Conservation (phyloP, 345 rosid species). For the Arabidopsis thaliana region TAIR10.1 NC_003070.9:4503501-4504000, state of each 20-base stretch:
- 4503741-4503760: too few species aligned
- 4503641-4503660: conserved; percentile 13
- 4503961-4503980: too few species aligned
- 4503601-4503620: conserved; percentile 39
- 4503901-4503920: conserved; percentile 28
- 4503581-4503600: conserved; percentile 44
- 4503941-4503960: background rate
- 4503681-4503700: conserved; percentile 4
- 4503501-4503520: conserved; percentile 27
- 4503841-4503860: conserved; percentile 30
- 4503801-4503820: conserved; percentile 37
- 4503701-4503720: conserved; percentile 36
- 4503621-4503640: conserved; percentile 28
- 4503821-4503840: conserved; percentile 40
- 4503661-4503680: conserved; percentile 3
- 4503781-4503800: conserved; percentile 27
- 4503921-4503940: conserved; percentile 2
- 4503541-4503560: conserved; percentile 30
- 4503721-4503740: conserved; percentile 24
- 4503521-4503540: conserved; percentile 49
- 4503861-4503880: conserved; percentile 45
- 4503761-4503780: too few species aligned
- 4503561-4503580: conserved; percentile 34
- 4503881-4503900: conserved; percentile 43
- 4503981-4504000: too few species aligned